Percentiles rank a stretch among this genome's conserved stretches.
Conservation (phyloP, 257 asterid genomes). For the Solanum ossicruentum region DNA sequence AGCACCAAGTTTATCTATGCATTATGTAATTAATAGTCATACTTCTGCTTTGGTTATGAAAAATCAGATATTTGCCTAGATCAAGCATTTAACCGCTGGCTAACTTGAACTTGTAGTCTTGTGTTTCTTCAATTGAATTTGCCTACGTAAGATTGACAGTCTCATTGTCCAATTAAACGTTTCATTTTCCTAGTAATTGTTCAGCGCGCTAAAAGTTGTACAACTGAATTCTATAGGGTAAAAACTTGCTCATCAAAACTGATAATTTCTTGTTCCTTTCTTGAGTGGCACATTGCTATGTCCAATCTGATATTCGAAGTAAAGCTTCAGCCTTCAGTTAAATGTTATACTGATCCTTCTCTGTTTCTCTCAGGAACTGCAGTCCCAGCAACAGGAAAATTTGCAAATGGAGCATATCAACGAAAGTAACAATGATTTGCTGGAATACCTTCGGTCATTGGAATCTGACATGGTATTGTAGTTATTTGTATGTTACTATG, state of each 20-base stretch:
- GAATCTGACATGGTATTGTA: constrained; percentile 76
- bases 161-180: neutral
- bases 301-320: neutral
- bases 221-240: neutral
- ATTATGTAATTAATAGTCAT: neutral
- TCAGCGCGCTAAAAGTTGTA: neutral
- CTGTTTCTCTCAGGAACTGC: constrained; percentile 46
- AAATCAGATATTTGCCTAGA: neutral
- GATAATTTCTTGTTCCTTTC: neutral
- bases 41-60: neutral
- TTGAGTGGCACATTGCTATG: neutral
- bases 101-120: neutral
- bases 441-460: constrained; percentile 80
- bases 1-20: neutral
- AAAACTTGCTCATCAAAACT: neutral
- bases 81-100: neutral
- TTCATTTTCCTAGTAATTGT: neutral
- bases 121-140: neutral
- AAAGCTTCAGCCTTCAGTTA: neutral
- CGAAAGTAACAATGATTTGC: constrained; percentile 55
- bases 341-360: neutral
- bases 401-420: constrained; percentile 44
- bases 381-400: constrained; percentile 45
- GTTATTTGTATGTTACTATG: neutral
- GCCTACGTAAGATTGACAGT: neutral